Evolutionary conservation across 257 asterid species (phyloP), one percentile per base, ranked within the genome.

Genomic region (Cordia subcordata): DNA sequence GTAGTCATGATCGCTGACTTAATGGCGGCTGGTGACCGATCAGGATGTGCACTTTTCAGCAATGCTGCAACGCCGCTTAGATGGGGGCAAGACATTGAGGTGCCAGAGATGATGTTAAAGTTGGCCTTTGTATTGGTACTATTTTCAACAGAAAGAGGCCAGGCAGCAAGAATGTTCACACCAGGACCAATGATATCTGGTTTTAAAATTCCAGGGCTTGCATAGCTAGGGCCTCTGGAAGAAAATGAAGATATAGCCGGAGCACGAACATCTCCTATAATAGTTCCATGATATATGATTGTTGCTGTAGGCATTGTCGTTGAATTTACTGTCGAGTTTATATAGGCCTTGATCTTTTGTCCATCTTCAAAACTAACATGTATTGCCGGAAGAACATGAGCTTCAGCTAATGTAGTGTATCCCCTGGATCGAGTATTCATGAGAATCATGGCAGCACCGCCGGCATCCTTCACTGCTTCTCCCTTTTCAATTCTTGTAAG

Each of bases 101-200:
- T 81, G 0, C 93, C 93, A 0, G 88, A 84, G 1, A 70, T 4
- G 0, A 81, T 53, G 32, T 75, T 81, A 62, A 81, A 81, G 17
- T 73, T 68, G 1, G 71, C 39, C 23, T 57, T 64, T 11, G 80
- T 44, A 22, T 64, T 50, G 8, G 68, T 60, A 1, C 42, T 63
- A 20, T 73, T 70, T 15, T 75, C 81, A 1, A 77, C 40, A 0
- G 81, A 76, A 5, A 23, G 2, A 4, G 79, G 79, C 80, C 83
- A 85, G 5, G 86, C 81, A 0, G 85, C 86, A 0, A 82, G 65
- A 50, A 85, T 76, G 59, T 74, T 81, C 49, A 64, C 77, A 0
- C 90, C 93, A 0, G 93, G 95, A 49, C 87, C 87, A 5, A 83
- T 37, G 5, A 86, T 77, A 22, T 86, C 93, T 0, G 89, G 95